Percentiles rank a stretch among this genome's conserved stretches.
Conservation (phyloP, 371 early-diverging fungal genomes). For the Rhizopus delemar region DNA sequence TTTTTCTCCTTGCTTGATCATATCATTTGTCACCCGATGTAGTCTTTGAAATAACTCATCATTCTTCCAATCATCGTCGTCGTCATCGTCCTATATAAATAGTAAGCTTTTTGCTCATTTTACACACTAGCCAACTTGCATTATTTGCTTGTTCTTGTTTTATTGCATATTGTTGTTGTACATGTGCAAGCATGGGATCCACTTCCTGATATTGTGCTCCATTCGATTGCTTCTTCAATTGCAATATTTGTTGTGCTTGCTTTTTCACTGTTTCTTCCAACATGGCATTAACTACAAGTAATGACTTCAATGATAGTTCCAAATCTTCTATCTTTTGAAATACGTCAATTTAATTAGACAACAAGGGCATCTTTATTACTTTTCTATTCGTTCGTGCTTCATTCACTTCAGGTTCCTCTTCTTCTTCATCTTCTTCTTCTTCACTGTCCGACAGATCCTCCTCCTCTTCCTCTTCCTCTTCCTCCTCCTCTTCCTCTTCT, state of each 20-base stretch:
- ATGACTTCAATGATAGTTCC: constrained; percentile 53
- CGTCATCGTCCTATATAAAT: not conserved
- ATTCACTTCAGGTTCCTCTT: constrained; percentile 29
- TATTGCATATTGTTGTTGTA: constrained; percentile 8
- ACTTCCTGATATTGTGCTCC: not conserved
- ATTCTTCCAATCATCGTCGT: constrained; percentile 47
- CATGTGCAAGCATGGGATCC: not conserved
- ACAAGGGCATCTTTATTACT: constrained; percentile 16
- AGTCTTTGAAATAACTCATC: constrained; percentile 42
- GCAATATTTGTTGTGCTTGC: constrained; percentile 50
- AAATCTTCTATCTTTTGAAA: constrained; percentile 51
- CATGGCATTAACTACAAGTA: constrained; percentile 53
- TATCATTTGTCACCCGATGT: constrained; percentile 37
- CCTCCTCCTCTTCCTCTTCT: constrained; percentile 7
- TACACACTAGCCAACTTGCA: not conserved
- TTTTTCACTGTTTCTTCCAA: constrained; percentile 52
- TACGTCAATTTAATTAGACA: not conserved
- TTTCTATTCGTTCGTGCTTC: constrained; percentile 52
- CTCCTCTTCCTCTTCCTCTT: constrained; percentile 16
- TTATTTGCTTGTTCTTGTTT: no score
- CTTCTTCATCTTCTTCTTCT: constrained; percentile 26
- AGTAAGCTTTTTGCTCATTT: no score
- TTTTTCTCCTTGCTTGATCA: constrained; percentile 45
- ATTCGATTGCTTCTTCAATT: constrained; percentile 33
- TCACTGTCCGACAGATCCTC: constrained; percentile 7